Base-by-base conservation (phyloP, 176 grass and related monocot genomes). In the Stipa capillata region DNA sequence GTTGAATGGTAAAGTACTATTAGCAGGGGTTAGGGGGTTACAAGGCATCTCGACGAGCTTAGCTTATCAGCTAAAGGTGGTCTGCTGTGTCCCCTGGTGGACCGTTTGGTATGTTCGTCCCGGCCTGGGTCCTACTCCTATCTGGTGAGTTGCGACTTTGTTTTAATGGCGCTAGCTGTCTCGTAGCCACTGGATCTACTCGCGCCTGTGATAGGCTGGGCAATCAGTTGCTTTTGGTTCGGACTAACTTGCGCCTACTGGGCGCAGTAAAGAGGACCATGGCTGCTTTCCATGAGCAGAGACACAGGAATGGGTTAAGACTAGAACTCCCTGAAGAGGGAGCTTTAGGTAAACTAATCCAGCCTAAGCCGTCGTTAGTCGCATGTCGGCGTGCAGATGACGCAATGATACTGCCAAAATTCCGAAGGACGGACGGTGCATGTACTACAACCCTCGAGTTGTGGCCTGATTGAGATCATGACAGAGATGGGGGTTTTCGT, bases 51-150 rank as follows among this genome's bases (percentile, higher is more conserved):
- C 27, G 3, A 50, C 4, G 9, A 2, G 0, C 15, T 21, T 15
- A 40, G 32, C 66, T 34, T 73, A 18, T 69, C 34, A 44, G 32
- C 55, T 2, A 56, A 50, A 51, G 52, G 23, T 6, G 4, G 47
- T 45, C 51, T 64, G 43, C 31, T 44, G 1, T 63, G 61, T 44
- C 70, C 72, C 52, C 51, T 6, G 77, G 13, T 81, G 82, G 77
- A 72, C 82, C 82, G 25, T 20, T 85, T 77, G 55, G 87, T 64
- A 37, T 49, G 66, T 37, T 45, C 72, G 81, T 80, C 50, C 61
- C 8, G 47, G 37, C 60, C 47, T 40, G 13, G 64, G 65, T 5
- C 64, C 64, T 81, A 65, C n/a, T 63, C 55, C 57, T n/a, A n/a
- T n/a, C n/a, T n/a, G 64, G 63, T 71, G 78, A 77, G 82, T 64